Base-by-base conservation (phyloP, 331 rosid species). In the Erythrophleum ivorense region DNA sequence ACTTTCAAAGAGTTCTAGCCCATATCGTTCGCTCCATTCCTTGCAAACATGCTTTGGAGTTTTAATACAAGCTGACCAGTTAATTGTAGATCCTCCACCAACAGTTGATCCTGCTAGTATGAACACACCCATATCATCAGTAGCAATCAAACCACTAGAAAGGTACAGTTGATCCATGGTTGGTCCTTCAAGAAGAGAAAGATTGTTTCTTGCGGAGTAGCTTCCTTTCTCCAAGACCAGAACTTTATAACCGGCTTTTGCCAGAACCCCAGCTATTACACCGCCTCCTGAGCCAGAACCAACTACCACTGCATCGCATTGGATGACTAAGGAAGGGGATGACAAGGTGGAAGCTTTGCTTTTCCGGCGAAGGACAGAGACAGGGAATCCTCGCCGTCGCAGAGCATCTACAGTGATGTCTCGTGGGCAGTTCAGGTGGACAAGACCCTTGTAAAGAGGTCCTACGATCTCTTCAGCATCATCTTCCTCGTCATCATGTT, bases 241-340 rank as follows among this genome's bases (percentile, higher is more conserved):
- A 57, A 91, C 98, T 82, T 84, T 94, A 86, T 90, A 90, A 34
- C 95, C 97, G 0, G 94, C 98, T 65, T 78, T 84, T 0, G 97
- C 95, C 1, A 94, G 85, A 50, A 88, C 93, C 3, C 98, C 97
- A 7, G 97, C 95, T n/a, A 86, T 84, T 6, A 94, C 89, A 1
- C 95, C 92, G 0, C 98, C 98, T 7, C 98, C 97, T 3, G 94
- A 92, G 63, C 98, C 97, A 0, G 98, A 89, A 72, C 98, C 98
- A 64, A 92, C 85, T 1, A 94, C 92, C n/a, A 92, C 92, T 0
- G 87, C 98, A 40, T 94, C 98, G 57, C 98, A 92, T 83, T 70
- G 79, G 75, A 90, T 87, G 14, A 81, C 86, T 29, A 94, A 71
- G 73, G 87, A 90, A 68, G 97, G 96, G 48, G 80, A 71, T 15